A percentile compares a stretch with the other conserved stretches of the same genome.
phyloP scores from a whole-genome alignment of 345 rosid genomes.

The Raphanus sativus region DNA sequence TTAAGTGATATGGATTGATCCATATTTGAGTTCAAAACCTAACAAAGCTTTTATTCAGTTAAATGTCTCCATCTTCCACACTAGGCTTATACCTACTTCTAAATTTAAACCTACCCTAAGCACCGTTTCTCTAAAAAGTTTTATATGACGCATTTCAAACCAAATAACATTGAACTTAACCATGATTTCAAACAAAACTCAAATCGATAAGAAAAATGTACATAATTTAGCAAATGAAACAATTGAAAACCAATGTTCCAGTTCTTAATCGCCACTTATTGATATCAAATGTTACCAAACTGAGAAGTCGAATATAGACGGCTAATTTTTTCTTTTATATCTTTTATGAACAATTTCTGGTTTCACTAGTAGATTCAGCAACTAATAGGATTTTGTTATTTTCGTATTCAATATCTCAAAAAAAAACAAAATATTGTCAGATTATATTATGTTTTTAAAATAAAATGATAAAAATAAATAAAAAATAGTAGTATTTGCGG shows the following conservation, averaged over 20 bases:
- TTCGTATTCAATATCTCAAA: no score
- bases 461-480: no score
- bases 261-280: not conserved
- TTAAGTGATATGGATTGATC: constrained; percentile 32
- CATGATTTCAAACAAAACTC: not conserved
- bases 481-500: no score
- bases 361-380: no score
- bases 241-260: not conserved
- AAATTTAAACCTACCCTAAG: constrained; percentile 10
- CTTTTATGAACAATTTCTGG: no score
- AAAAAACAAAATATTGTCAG: no score
- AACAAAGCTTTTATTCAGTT: constrained; percentile 32
- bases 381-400: no score
- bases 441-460: no score
- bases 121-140: not conserved
- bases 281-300: not conserved
- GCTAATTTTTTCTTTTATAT: no score
- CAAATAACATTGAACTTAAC: not conserved
- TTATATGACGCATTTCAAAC: constrained; percentile 8
- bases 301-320: no score
- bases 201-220: not conserved
- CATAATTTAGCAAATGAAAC: not conserved
- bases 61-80: constrained; percentile 17
- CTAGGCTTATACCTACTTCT: constrained; percentile 21
- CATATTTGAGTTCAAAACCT: constrained; percentile 13